A percentile compares a stretch with the other conserved stretches of the same genome.
phyloP scores from a whole-genome alignment of 2,329 filamentous ascomycete species.

The Ophiocordyceps unilateralis region DNA sequence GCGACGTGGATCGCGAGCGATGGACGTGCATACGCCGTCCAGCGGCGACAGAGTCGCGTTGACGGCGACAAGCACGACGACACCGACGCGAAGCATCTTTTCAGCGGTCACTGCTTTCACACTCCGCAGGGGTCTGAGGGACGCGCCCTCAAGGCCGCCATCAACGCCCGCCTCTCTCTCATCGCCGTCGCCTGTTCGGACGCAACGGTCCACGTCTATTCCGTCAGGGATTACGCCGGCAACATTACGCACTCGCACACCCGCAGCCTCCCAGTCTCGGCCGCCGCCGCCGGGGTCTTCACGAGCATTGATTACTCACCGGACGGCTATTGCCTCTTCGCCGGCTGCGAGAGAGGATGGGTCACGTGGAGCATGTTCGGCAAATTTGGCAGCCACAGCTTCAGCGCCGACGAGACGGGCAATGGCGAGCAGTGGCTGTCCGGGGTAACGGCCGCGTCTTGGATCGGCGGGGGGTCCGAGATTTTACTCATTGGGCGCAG shows the following conservation, averaged over 20 bases:
- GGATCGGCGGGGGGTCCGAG: slow-evolving; percentile 79
- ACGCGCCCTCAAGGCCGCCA: slow-evolving; percentile 55
- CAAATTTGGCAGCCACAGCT: slow-evolving; percentile 73
- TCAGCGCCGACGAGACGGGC: slow-evolving; percentile 46
- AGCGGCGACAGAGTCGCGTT: slow-evolving; percentile 37
- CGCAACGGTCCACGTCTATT: slow-evolving; percentile 76
- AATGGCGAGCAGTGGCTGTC: slow-evolving; percentile 76
- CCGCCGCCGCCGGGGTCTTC: slow-evolving; percentile 48
- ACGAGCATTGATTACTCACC: slow-evolving; percentile 74
- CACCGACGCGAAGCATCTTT: slow-evolving; percentile 47
- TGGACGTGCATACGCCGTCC: slow-evolving; percentile 79
- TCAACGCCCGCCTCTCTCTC: slow-evolving; percentile 90
- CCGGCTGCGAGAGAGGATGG: slow-evolving; percentile 85
- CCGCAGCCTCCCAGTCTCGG: slow-evolving; percentile 52
- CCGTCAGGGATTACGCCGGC: slow-evolving; percentile 79
- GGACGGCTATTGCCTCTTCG: slow-evolving; percentile 91
- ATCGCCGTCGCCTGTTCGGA: slow-evolving; percentile 72
- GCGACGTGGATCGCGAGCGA: slow-evolving; percentile 83
- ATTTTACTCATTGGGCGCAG: slow-evolving; percentile 55
- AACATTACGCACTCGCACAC: slow-evolving; percentile 80
- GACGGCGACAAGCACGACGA: slow-evolving; percentile 23
- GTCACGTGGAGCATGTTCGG: slow-evolving; percentile 96
- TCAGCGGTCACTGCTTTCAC: slow-evolving; percentile 86
- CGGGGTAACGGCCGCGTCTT: slow-evolving; percentile 60
- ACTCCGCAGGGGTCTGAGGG: slow-evolving; percentile 41